A percentile compares a stretch with the other conserved stretches of the same genome.
Evolutionary conservation across 768 basidiomycete species (phyloP).

Genomic region (Hirschioporus abietinus): DNA sequence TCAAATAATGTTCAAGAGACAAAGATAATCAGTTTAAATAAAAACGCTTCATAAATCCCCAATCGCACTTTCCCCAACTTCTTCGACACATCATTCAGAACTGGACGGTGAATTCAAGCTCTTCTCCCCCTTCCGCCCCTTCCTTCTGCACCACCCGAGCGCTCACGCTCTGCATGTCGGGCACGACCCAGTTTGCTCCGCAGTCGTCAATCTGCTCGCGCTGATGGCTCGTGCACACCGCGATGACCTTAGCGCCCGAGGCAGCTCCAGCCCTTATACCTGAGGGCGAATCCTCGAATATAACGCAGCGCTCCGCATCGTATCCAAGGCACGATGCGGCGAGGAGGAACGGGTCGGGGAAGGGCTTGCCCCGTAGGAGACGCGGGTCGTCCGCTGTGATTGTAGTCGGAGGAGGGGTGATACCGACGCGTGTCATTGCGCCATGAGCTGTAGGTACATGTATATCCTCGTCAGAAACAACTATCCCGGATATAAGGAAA

Average conservation of each 20-base stretch:
- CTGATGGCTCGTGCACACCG: slow-evolving; percentile 70
- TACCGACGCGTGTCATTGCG: slow-evolving; percentile 68
- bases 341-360: slow-evolving; percentile 60
- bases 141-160: slow-evolving; percentile 28
- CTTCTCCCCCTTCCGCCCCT: slow-evolving; percentile 28
- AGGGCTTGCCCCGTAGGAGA: slow-evolving; percentile 59
- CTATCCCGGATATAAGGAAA: not conserved
- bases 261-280: slow-evolving; percentile 68
- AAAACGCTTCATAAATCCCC: not conserved
- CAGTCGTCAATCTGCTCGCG: slow-evolving; percentile 47
- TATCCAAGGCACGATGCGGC: slow-evolving; percentile 55
- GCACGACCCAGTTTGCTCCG: slow-evolving; percentile 52
- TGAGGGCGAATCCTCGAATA: slow-evolving; percentile 70
- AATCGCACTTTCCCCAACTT: not conserved
- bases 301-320: slow-evolving; percentile 56
- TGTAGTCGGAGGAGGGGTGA: slow-evolving; percentile 59
- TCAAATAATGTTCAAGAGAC: too few species aligned
- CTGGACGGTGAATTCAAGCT: slow-evolving; percentile 39
- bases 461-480: slow-evolving; percentile 3
- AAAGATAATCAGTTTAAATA: too few species aligned
- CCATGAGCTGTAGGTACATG: slow-evolving; percentile 40
- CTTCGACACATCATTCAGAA: slow-evolving; percentile 2
- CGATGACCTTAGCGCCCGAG: slow-evolving; percentile 67
- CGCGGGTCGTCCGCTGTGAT: slow-evolving; percentile 76
- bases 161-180: slow-evolving; percentile 45